Evolutionary conservation across 306 rosid genomes (phyloP), one percentile per base, ranked within the genome.

Genomic region (Cucurbita moschata): DNA sequence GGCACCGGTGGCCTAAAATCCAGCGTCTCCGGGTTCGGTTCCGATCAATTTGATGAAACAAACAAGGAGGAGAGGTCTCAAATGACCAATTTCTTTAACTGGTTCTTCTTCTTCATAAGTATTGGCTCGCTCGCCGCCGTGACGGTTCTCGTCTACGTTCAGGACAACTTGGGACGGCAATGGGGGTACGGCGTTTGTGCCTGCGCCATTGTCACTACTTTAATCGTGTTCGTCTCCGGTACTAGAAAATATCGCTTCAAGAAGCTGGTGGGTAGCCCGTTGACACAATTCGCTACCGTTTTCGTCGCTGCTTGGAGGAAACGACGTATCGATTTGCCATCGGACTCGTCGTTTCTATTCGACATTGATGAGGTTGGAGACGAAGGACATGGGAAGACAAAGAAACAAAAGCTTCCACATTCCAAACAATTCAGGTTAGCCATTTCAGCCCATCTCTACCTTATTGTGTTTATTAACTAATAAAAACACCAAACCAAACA

Each of bases 51-150:
- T 61, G 94, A 93, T 11, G 98, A 89, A 0, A n/a, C 83, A 1
- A 82, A 90, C 58, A 12, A 73, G 4, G 61, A 77, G 16, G 98
- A 93, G 81, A 85, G 79, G 71, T 21, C 23, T 8, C 85, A 75
- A 10, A 90, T 90, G 98, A 38, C 80, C 0, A 86, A 80, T 42
- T 93, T 93, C 78, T 87, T 93, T 82, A 86, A 82, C 75, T 93
- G 98, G 98, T 93, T 90, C 85, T 93, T 88, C 80, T 92, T 92
- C 85, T 90, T 93, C 62, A 90, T 89, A 43, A 93, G 96, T 82
- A 68, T 84, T 9, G 97, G 98, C 6, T 88, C 98, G 1, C 84
- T 93, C 8, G 79, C 46, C 0, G 98, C 97, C 0, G 88, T 83
- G 49, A 90, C 96, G 0, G 47, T 90, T 71, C 90, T 93, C 4